Percentiles rank a stretch among this genome's conserved stretches.
phyloP scores from a whole-genome alignment of 768 basidiomycete species.

The Arthromyces matolae region DNA sequence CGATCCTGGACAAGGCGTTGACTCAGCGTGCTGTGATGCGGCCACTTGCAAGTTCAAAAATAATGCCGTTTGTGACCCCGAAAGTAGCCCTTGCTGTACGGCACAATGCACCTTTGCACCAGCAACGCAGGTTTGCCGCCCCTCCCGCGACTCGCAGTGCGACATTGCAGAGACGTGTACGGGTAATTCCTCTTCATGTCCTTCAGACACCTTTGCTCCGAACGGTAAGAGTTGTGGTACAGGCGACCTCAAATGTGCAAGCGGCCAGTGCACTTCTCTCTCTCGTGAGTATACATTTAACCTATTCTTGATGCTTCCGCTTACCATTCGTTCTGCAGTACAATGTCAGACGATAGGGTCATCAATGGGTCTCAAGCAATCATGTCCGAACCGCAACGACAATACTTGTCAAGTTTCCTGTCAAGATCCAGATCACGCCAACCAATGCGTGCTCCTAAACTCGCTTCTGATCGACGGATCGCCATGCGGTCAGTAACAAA shows the following conservation, averaged over 20 bases:
- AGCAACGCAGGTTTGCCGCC: constrained; percentile 63
- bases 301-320: background rate
- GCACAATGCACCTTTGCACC: constrained; percentile 66
- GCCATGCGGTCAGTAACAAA: constrained; percentile 60
- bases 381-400: constrained; percentile 62
- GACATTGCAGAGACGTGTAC: constrained; percentile 74
- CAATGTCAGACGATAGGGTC: constrained; percentile 49
- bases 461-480: constrained; percentile 76
- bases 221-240: constrained; percentile 73
- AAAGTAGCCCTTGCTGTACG: constrained; percentile 74
- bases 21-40: constrained; percentile 70
- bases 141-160: constrained; percentile 60
- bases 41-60: constrained; percentile 69
- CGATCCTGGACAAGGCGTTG: constrained; percentile 65
- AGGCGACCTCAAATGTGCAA: constrained; percentile 66
- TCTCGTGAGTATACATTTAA: constrained; percentile 42
- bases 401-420: constrained; percentile 77
- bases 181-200: constrained; percentile 71
- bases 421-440: constrained; percentile 57
- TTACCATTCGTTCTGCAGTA: constrained; percentile 30
- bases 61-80: constrained; percentile 76
- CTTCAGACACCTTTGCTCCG: constrained; percentile 52
- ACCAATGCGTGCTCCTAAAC: constrained; percentile 67
- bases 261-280: constrained; percentile 74
- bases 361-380: constrained; percentile 5